These are phyloP conservation scores for Aspergillus nomiae DNA, from an alignment of 2,329 filamentous ascomycete species.

Conservation along the genomic window DNA sequence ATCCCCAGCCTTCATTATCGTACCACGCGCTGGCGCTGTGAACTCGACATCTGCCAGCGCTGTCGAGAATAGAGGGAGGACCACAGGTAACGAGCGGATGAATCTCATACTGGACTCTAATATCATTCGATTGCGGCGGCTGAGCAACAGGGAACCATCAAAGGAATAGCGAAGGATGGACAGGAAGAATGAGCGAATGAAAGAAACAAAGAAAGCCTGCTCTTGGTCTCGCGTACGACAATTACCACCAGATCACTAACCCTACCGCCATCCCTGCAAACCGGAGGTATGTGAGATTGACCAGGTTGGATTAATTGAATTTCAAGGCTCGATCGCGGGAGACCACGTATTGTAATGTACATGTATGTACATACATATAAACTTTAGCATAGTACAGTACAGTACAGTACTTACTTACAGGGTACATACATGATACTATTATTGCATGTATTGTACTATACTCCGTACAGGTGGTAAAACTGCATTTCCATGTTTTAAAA, in stretches of 20 bases:
- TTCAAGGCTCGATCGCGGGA: not conserved
- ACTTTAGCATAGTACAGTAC: no score
- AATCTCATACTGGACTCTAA: slow-evolving; percentile 30
- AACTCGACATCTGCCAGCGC: slow-evolving; percentile 58
- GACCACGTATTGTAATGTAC: not conserved
- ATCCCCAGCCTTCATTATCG: slow-evolving; percentile 51
- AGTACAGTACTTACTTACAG: no score
- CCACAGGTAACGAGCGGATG: slow-evolving; percentile 30
- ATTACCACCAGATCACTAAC: not conserved
- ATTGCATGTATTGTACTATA: no score
- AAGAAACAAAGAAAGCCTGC: not conserved
- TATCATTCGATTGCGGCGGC: not conserved
- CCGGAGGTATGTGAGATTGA: slow-evolving; percentile 7
- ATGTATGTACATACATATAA: not conserved
- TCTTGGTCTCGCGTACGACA: not conserved
- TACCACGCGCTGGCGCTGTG: slow-evolving; percentile 55
- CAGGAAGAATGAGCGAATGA: not conserved
- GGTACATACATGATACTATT: no score
- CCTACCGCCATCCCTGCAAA: slow-evolving; percentile 7
- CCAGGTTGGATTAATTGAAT: not conserved
- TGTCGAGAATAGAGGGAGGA: slow-evolving; percentile 43
- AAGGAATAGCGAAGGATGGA: not conserved
- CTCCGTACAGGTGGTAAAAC: not conserved
- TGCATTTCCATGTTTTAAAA: no score
- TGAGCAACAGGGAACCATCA: not conserved